Percentiles rank a stretch among this genome's conserved stretches.
These are phyloP conservation scores for Ophiostoma ips DNA, from an alignment of 2,329 filamentous ascomycete genomes.

Conservation along the genomic window DNA sequence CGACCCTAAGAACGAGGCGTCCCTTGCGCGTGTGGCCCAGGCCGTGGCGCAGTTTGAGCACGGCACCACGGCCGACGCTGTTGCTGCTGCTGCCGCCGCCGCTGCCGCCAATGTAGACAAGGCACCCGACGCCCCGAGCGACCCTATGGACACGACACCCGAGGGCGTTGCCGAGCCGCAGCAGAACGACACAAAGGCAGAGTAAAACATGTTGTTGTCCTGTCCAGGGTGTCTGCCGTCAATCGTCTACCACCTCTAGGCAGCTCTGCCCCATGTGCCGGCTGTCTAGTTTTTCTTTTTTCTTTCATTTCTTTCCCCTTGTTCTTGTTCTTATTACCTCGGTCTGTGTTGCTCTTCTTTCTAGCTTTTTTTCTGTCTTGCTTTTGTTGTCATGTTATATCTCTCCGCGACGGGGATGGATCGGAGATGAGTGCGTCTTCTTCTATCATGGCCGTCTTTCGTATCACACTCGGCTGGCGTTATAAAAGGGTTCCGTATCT, in stretches of 20 bases:
- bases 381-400: background rate
- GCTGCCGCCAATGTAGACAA: background rate
- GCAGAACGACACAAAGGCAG: background rate
- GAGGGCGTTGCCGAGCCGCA: slow-evolving; percentile 1
- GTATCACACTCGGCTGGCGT: background rate
- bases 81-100: background rate
- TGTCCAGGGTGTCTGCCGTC: background rate
- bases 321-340: background rate
- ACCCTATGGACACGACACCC: slow-evolving; percentile 8
- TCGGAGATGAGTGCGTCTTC: background rate
- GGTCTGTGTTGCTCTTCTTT: background rate
- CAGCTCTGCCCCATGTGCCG: background rate
- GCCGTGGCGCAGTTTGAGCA: slow-evolving; percentile 22
- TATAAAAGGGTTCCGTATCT: background rate
- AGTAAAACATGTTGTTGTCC: background rate
- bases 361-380: background rate
- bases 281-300: background rate
- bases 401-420: background rate
- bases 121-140: background rate
- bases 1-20: slow-evolving; percentile 9
- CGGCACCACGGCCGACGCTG: slow-evolving; percentile 2
- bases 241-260: background rate
- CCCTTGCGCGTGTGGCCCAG: slow-evolving; percentile 37
- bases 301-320: background rate
- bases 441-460: background rate